Percentiles rank a stretch among this genome's conserved stretches.
Conservation (phyloP, 1,284 basidiomycete genomes). For the Moesziomyces aphidis region DNA sequence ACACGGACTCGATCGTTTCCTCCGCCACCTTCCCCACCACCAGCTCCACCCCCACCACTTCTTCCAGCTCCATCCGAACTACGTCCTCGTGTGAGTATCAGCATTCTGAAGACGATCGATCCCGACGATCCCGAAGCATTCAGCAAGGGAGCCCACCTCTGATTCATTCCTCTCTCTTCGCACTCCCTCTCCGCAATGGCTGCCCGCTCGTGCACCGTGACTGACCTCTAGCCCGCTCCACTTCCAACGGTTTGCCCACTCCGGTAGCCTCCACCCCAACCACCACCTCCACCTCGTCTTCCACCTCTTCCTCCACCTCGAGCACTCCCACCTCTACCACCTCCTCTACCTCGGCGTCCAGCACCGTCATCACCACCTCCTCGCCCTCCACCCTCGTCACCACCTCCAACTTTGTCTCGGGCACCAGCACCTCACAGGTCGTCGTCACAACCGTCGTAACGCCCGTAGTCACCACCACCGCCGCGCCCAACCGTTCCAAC, state of each 20-base stretch:
- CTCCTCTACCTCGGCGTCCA: slow-evolving; percentile 16
- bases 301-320: slow-evolving; percentile 19
- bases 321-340: slow-evolving; percentile 20
- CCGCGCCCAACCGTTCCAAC: slow-evolving; percentile 13
- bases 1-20: slow-evolving; percentile 24
- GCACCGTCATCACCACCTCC: slow-evolving; percentile 35
- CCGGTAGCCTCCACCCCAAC: slow-evolving; percentile 26
- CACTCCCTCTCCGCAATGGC: background rate
- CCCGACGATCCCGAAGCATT: too few species aligned
- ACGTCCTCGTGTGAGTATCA: slow-evolving; percentile 24
- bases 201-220: background rate
- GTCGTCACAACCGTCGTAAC: slow-evolving; percentile 32
- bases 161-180: background rate
- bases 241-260: slow-evolving; percentile 9
- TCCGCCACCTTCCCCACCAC: slow-evolving; percentile 5
- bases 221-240: slow-evolving; percentile 18
- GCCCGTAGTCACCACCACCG: slow-evolving; percentile 37
- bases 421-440: slow-evolving; percentile 41
- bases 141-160: slow-evolving; percentile 4
- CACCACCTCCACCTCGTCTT: slow-evolving; percentile 12
- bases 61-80: slow-evolving; percentile 7
- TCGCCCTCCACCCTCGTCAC: slow-evolving; percentile 33
- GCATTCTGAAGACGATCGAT: background rate
- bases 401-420: slow-evolving; percentile 37
- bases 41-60: slow-evolving; percentile 5